Conservation (phyloP, 2,329 filamentous ascomycete species). For the Colletotrichum incanum region DNA sequence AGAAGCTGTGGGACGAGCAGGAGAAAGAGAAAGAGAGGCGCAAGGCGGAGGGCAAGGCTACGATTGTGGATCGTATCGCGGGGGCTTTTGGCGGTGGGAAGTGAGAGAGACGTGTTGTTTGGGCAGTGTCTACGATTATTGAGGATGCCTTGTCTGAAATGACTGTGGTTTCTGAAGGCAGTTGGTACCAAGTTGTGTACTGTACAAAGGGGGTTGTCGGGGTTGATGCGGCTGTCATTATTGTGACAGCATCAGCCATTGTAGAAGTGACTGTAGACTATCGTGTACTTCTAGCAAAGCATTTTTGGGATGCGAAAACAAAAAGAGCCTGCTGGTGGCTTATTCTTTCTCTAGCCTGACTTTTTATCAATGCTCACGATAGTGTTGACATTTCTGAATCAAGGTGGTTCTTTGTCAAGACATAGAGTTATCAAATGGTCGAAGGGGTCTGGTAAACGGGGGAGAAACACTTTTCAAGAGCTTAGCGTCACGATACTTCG, state of each 20-base stretch:
- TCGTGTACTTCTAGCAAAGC: constrained; percentile 35
- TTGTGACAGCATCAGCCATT: no score
- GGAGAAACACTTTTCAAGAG: neutral
- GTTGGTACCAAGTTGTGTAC: constrained; percentile 16
- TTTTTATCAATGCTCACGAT: neutral
- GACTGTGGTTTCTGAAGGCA: constrained; percentile 46
- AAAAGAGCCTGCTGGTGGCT: neutral
- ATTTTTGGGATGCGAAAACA: constrained; percentile 22
- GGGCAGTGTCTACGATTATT: constrained; percentile 7
- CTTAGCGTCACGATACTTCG: neutral
- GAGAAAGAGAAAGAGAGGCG: constrained; percentile 68
- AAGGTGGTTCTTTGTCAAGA: neutral
- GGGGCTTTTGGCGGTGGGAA: constrained; percentile 48
- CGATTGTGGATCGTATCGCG: constrained; percentile 58
- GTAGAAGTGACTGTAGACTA: constrained; percentile 23
- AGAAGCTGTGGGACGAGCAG: constrained; percentile 70
- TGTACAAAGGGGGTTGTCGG: neutral
- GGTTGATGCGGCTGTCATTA: no score
- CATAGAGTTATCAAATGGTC: no score
- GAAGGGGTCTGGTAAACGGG: neutral
- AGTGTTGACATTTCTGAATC: neutral
- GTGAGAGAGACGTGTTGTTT: neutral
- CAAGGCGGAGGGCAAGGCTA: constrained; percentile 69
- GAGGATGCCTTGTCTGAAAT: neutral
- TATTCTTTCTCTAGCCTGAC: neutral